Percentiles rank a stretch among this genome's conserved stretches.
phyloP scores from a whole-genome alignment of 225 moss, liverwort and hornwort genomes.

The Physcomitrellopsis africana region DNA sequence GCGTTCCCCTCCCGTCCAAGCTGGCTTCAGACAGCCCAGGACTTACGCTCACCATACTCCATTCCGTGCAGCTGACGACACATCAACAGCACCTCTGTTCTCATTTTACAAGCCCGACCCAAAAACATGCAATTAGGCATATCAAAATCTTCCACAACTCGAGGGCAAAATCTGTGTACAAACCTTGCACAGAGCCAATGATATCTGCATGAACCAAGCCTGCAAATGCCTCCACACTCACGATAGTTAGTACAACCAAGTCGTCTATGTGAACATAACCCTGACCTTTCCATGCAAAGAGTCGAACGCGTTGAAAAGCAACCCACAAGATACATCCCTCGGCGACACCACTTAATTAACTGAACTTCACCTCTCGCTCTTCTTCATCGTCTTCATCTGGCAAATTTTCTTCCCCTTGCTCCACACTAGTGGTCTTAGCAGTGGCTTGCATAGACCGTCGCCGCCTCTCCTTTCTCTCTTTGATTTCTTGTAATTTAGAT shows the following conservation, averaged over 20 bases:
- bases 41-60: neutral
- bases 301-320: neutral
- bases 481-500: conserved; percentile 91
- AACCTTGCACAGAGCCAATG: conserved; percentile 85
- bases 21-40: neutral
- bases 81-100: neutral
- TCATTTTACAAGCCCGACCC: conserved; percentile 9
- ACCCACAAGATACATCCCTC: neutral
- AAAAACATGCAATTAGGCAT: neutral
- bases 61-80: neutral
- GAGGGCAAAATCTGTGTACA: conserved; percentile 22
- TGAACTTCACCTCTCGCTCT: conserved; percentile 71
- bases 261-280: neutral
- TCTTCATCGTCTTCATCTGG: conserved; percentile 93
- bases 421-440: conserved; percentile 71
- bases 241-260: conserved; percentile 15
- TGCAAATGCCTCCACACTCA: conserved; percentile 47
- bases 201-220: conserved; percentile 89
- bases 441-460: conserved; percentile 91
- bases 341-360: neutral
- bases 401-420: conserved; percentile 81
- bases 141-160: conserved; percentile 17
- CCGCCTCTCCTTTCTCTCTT: conserved; percentile 85
- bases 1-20: neutral
- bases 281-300: neutral